These are phyloP conservation scores for Sideroxylon spinosum DNA, from an alignment of 179 eudicot species.

Conservation along the genomic window DNA sequence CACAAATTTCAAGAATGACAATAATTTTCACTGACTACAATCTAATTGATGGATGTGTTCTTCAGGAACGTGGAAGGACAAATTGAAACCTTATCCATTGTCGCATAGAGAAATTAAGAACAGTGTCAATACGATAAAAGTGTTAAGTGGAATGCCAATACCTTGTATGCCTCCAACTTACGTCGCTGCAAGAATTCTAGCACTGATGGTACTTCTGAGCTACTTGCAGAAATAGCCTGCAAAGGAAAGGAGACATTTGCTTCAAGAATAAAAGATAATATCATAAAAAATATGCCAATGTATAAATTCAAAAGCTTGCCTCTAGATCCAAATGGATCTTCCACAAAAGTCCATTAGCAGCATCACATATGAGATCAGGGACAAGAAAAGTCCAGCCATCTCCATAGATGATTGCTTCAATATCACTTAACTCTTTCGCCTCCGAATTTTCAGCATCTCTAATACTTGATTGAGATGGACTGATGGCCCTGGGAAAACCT, in stretches of 20 bases:
- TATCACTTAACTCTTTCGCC: slow-evolving; percentile 31
- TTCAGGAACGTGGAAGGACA: neutral
- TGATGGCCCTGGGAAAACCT: slow-evolving; percentile 43
- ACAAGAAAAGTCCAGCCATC: slow-evolving; percentile 86
- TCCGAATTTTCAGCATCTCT: slow-evolving; percentile 45
- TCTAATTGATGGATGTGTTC: slow-evolving; percentile 7
- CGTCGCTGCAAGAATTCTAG: slow-evolving; percentile 91
- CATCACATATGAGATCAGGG: slow-evolving; percentile 88
- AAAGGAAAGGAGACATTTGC: slow-evolving; percentile 18
- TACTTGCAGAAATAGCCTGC: slow-evolving; percentile 94
- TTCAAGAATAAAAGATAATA: slow-evolving; percentile 15
- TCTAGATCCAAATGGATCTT: slow-evolving; percentile 87
- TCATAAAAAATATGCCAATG: neutral
- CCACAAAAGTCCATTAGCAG: slow-evolving; percentile 75
- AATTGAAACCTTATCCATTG: neutral
- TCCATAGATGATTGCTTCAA: slow-evolving; percentile 55
- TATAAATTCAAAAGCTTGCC: slow-evolving; percentile 40
- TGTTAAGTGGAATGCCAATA: slow-evolving; percentile 20
- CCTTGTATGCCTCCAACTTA: slow-evolving; percentile 82
- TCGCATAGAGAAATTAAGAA: neutral
- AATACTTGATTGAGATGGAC: slow-evolving; percentile 32
- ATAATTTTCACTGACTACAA: neutral
- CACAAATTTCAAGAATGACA: neutral
- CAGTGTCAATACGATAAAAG: neutral
- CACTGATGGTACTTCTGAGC: slow-evolving; percentile 72